A percentile compares a stretch with the other conserved stretches of the same genome.
Conservation (phyloP, 345 rosid species). For the Populus deltoides region DNA sequence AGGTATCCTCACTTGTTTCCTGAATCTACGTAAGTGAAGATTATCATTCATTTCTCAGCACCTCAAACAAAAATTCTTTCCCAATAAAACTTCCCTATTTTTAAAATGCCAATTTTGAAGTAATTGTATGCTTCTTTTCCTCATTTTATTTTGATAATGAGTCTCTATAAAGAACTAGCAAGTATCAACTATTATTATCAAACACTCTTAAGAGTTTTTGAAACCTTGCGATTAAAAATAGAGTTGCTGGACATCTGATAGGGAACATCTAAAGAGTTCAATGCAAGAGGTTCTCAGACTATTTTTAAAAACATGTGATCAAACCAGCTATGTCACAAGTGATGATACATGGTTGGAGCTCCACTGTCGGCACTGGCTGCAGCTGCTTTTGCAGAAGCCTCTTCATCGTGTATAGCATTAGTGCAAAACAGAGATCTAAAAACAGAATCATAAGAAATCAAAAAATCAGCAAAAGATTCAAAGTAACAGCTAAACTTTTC, state of each 20-base stretch:
- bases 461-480: constrained; percentile 4
- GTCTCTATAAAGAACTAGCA: neutral
- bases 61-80: too few relatives aligned
- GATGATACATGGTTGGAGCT: constrained; percentile 78
- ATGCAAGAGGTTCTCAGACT: constrained; percentile 1
- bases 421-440: constrained; percentile 47
- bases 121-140: neutral
- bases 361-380: constrained; percentile 57
- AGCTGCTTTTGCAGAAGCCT: constrained; percentile 73
- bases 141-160: neutral
- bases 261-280: neutral
- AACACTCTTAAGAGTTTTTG: neutral
- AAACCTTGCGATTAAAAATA: neutral
- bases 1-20: neutral
- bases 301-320: constrained; percentile 22
- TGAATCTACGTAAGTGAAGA: neutral
- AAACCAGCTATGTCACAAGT: constrained; percentile 28
- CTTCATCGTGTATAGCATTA: constrained; percentile 63
- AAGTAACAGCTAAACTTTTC: neutral
- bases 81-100: too few relatives aligned
- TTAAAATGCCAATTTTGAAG: too few relatives aligned
- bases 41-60: neutral
- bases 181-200: neutral
- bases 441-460: neutral
- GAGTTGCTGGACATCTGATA: neutral